These are phyloP conservation scores for Monsonia emarginata DNA, from an alignment of 441 rosid genomes.

Conservation along the genomic window DNA sequence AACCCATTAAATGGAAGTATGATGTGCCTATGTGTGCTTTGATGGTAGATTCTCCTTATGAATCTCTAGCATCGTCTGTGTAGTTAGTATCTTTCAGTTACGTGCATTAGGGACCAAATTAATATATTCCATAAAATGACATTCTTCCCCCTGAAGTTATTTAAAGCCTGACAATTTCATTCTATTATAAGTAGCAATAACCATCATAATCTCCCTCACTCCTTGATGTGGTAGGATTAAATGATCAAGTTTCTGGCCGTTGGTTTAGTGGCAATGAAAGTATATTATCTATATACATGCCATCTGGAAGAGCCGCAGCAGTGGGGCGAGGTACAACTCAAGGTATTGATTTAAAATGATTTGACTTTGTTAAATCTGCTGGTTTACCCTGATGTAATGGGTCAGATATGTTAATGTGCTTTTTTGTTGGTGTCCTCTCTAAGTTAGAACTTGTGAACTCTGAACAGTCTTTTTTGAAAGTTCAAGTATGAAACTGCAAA, in stretches of 20 bases:
- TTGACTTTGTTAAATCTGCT: slow-evolving; percentile 13
- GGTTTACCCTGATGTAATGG: not conserved
- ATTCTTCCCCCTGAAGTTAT: not conserved
- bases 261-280: slow-evolving; percentile 66
- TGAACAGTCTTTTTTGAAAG: slow-evolving; percentile 61
- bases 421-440: slow-evolving; percentile 4
- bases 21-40: not conserved
- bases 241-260: slow-evolving; percentile 45
- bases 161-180: not conserved
- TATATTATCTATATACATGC: slow-evolving; percentile 40
- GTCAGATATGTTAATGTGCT: not conserved
- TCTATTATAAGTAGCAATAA: not conserved
- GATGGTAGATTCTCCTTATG: not conserved
- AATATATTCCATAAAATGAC: not conserved
- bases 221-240: slow-evolving; percentile 33
- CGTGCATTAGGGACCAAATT: not conserved
- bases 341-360: slow-evolving; percentile 31
- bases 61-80: not conserved
- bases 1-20: not conserved
- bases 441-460: slow-evolving; percentile 18
- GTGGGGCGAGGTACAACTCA: slow-evolving; percentile 59
- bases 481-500: slow-evolving; percentile 48
- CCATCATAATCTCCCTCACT: not conserved
- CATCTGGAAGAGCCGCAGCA: slow-evolving; percentile 67
- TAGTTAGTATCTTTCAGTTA: not conserved